These are phyloP conservation scores for Globisporangium perplexum DNA, from an alignment of 352 stramenopile genomes.

Conservation along the genomic window DNA sequence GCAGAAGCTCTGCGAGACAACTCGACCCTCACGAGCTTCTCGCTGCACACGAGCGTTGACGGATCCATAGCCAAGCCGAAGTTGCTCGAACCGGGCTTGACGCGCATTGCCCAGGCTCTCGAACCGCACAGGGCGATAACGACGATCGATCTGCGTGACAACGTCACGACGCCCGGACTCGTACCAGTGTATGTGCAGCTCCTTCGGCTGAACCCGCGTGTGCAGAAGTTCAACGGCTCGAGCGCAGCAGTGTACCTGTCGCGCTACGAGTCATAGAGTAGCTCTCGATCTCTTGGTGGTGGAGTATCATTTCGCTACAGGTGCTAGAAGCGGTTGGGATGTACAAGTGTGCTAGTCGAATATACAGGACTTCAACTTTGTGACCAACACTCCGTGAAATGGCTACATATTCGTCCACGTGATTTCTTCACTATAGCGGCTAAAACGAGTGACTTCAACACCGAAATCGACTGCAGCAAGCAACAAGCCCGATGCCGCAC, in stretches of 20 bases:
- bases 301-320: no score
- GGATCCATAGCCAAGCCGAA: slow-evolving; percentile 23
- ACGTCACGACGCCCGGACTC: slow-evolving; percentile 26
- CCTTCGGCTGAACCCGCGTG: slow-evolving; percentile 28
- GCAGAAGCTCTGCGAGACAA: slow-evolving; percentile 41
- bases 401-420: no score
- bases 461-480: no score
- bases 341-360: no score
- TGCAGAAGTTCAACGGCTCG: slow-evolving; percentile 57
- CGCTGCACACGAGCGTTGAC: slow-evolving; percentile 38
- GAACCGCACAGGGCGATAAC: slow-evolving; percentile 27
- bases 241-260: slow-evolving; percentile 43
- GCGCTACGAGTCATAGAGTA: slow-evolving; percentile 27
- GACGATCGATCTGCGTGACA: slow-evolving; percentile 51
- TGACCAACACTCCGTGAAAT: no score
- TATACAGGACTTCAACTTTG: no score
- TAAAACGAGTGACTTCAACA: no score
- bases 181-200: slow-evolving; percentile 30
- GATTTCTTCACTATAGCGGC: no score
- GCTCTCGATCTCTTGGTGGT: no score
- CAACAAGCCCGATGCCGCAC: no score
- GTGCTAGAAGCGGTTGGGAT: no score
- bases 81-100: slow-evolving; percentile 39
- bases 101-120: slow-evolving; percentile 25
- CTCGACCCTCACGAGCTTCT: slow-evolving; percentile 34